Base-by-base conservation (phyloP, 805 yeast genomes). In the Saccharomyces mikatae region DNA sequence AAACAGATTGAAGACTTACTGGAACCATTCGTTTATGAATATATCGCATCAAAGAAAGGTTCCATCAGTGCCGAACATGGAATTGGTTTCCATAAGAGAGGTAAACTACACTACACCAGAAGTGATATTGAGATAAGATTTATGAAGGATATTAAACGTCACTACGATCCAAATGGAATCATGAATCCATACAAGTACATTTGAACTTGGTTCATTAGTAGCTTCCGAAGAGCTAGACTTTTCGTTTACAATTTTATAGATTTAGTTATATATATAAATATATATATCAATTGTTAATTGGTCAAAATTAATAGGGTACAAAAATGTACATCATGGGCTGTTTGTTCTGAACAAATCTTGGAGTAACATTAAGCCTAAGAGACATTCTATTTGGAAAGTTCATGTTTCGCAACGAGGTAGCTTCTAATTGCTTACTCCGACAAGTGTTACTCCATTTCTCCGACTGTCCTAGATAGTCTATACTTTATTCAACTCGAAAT, bases 1-100 rank as follows among this genome's bases (percentile, higher is more conserved):
- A 83, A 85, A 68, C 78, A 76, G 41, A 86, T 90, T 53, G 96
- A 90, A 71, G 71, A 78, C 52, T 79, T 78, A 1, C 77, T 90
- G 59, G 97, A 90, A 71, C 97, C 97, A 48, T 90, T 85, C 71
- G 92, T 90, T 31, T 90, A 87, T 66, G 94, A 90, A 73, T 89
- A 92, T 87, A 85, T 90, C 54, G 65, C 69, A 17, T 58, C 63
- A 70, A 77, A 68, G 63, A 74, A 81, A 44, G 97, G 97, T 29
- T 89, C 96, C 2, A 85, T 90, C 53, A 84, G 92, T 50, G 97
- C 96, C 22, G 97, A 90, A 71, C 97, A 90, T 69, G 97, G 97
- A 13, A 77, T 90, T 56, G 97, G 97, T 0, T 87, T 90, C 80
- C 96, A 90, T 66, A 90, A 90, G 83, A 87, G 83, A 62, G 86